Evolutionary conservation across 371 early-diverging fungal genomes (phyloP).

Genomic region (Dipsacomyces acuminosporus): DNA sequence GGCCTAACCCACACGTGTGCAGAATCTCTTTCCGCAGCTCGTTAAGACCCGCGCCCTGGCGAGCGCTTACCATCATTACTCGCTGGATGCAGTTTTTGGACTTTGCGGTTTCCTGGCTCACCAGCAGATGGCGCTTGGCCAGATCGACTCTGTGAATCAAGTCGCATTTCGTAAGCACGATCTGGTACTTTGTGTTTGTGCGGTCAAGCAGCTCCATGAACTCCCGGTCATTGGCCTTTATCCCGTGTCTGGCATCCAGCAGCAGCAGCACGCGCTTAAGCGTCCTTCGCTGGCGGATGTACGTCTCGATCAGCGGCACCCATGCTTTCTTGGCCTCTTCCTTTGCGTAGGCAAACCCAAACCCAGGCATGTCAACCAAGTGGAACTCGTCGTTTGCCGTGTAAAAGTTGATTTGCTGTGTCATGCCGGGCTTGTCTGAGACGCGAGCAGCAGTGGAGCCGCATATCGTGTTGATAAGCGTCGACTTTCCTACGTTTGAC

Average conservation of each 20-base stretch:
- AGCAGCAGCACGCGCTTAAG: slow-evolving; percentile 66
- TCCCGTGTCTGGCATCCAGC: slow-evolving; percentile 76
- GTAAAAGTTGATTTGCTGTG: slow-evolving; percentile 78
- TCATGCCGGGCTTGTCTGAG: slow-evolving; percentile 70
- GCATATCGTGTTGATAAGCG: slow-evolving; percentile 63
- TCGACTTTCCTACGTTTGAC: slow-evolving; percentile 78
- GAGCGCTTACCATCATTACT: slow-evolving; percentile 47
- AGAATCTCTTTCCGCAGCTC: slow-evolving; percentile 48
- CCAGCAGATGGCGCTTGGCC: slow-evolving; percentile 52
- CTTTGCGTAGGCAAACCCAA: slow-evolving; percentile 79
- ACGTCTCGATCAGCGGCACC: slow-evolving; percentile 66
- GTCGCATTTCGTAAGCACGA: slow-evolving; percentile 81
- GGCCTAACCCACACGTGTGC: slow-evolving; percentile 44
- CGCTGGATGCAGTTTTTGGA: slow-evolving; percentile 35
- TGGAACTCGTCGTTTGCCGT: slow-evolving; percentile 58
- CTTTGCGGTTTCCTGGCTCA: slow-evolving; percentile 23
- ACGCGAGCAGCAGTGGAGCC: slow-evolving; percentile 51
- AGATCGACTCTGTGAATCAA: slow-evolving; percentile 59
- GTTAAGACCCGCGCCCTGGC: slow-evolving; percentile 30
- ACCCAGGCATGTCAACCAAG: slow-evolving; percentile 84
- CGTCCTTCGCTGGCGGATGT: slow-evolving; percentile 56
- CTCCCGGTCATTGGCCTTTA: slow-evolving; percentile 45
- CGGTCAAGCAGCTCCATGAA: slow-evolving; percentile 42
- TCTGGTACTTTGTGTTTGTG: slow-evolving; percentile 58
- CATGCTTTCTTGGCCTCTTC: slow-evolving; percentile 57